Evolutionary conservation across 768 basidiomycete genomes (phyloP), one percentile per base, ranked within the genome.

Genomic region (Mycena latifolia): DNA sequence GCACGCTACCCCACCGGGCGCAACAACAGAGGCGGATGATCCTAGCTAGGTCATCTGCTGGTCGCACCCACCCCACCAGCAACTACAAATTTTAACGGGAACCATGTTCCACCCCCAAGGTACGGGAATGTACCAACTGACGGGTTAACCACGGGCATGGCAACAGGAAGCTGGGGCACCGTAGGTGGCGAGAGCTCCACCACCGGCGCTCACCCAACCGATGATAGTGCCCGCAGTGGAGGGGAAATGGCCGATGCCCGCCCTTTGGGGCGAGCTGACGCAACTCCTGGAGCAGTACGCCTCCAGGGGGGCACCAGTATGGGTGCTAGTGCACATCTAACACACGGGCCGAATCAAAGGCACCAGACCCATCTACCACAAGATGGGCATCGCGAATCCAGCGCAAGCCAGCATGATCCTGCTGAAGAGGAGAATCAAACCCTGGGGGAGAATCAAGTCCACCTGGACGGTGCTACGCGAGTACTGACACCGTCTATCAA

Each of bases 261-360:
- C n/a, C n/a, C n/a, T n/a, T n/a, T n/a, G n/a, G n/a, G n/a, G 33
- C 5, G 53, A 3, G 33, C 35, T n/a, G 53, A 54, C n/a, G 53
- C 53, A 54, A 54, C 31, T 53, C 51, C 51, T 53, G 51, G 51
- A 53, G 51, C 51, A 53, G 51, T 20, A 53, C 10, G 51, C 51
- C 33, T 35, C 28, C 51, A 53, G 51, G 51, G 51, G 51, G 51
- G 31, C 51, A 20, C 51, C 51, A 53, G 51, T 20, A 53, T 18
- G 29, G 11, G 51, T 20, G 51, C 31, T 53, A 20, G 20, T 33
- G 31, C 51, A 31, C 29, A 33, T 22, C 28, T 22, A 9, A 53
- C 31, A n/a, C 51, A 53, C n/a, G 51, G 51, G 28, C 20, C 51
- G 51, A 31, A 33, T 20, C 28, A 8, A 53, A 53, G 29, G 51